phyloP scores from a whole-genome alignment of 768 basidiomycete species.

The Tylopilus balloui region DNA sequence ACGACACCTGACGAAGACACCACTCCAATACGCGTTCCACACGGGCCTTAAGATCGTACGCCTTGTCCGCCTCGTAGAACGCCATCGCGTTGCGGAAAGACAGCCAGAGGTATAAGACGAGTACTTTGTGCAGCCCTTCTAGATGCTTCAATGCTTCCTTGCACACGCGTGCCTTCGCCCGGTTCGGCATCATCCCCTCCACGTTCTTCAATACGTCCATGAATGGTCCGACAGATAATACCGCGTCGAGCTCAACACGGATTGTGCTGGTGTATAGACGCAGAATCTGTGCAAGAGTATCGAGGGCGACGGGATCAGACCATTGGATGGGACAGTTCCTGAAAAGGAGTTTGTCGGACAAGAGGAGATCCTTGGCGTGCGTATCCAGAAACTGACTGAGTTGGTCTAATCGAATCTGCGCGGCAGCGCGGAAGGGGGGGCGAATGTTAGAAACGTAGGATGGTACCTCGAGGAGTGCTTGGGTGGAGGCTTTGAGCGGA shows the following conservation, averaged over 20 bases:
- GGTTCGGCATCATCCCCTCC: conserved; percentile 23
- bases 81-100: conserved; percentile 62
- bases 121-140: conserved; percentile 72
- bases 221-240: conserved; percentile 20
- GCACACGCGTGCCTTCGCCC: conserved; percentile 1
- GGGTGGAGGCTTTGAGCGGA: conserved; percentile 38
- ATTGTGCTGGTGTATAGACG: conserved; percentile 35
- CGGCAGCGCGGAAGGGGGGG: conserved; percentile 39
- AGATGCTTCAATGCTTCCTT: conserved; percentile 34
- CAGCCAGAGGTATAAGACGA: conserved; percentile 85
- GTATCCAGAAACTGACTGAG: conserved; percentile 44
- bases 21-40: conserved; percentile 68
- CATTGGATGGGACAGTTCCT: conserved; percentile 31
- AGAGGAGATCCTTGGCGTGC: conserved; percentile 34
- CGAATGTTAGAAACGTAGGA: conserved; percentile 45
- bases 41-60: conserved; percentile 50
- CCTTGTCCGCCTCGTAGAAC: conserved; percentile 54
- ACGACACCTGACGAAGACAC: conserved; percentile 44
- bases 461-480: conserved; percentile 46
- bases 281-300: conserved; percentile 17
- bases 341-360: conserved; percentile 43
- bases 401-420: conserved; percentile 19
- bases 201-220: conserved; percentile 19
- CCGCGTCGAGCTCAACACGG: conserved; percentile 19
- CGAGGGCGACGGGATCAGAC: conserved; percentile 21